These are phyloP conservation scores for Solanum gracilifrons DNA, from an alignment of 257 asterid species.

Conservation along the genomic window DNA sequence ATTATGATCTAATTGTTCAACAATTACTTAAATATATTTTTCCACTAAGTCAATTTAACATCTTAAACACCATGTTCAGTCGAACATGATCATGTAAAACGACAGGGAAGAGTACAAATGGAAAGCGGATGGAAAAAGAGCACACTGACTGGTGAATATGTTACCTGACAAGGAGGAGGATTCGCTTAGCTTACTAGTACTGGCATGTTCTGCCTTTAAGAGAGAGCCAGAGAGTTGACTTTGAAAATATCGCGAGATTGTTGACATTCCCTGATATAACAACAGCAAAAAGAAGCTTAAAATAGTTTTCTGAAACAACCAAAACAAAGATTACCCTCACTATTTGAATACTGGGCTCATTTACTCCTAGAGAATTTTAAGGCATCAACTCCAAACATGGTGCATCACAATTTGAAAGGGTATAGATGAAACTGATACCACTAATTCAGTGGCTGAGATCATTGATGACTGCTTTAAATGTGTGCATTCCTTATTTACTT, in stretches of 20 bases:
- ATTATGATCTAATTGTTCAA: background rate
- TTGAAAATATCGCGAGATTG: conserved; percentile 56
- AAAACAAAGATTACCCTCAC: background rate
- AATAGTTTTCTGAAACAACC: background rate
- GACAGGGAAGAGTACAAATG: background rate
- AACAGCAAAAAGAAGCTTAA: conserved; percentile 3
- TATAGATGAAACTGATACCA: background rate
- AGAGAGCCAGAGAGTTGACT: conserved; percentile 24
- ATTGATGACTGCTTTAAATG: background rate
- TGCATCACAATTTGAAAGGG: background rate
- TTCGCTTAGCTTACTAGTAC: conserved; percentile 21
- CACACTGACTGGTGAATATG: background rate
- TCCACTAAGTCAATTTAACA: background rate
- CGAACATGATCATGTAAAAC: background rate
- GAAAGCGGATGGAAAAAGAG: background rate
- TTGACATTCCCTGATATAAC: conserved; percentile 47
- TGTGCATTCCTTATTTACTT: background rate
- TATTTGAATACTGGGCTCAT: background rate
- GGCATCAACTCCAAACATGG: background rate
- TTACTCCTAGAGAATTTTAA: background rate
- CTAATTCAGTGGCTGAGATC: background rate
- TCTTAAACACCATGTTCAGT: background rate
- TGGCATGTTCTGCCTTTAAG: conserved; percentile 19
- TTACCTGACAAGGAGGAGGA: conserved; percentile 52
- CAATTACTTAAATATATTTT: background rate